Base-by-base conservation (phyloP, 768 basidiomycete genomes). In the Mycena epipterygia region DNA sequence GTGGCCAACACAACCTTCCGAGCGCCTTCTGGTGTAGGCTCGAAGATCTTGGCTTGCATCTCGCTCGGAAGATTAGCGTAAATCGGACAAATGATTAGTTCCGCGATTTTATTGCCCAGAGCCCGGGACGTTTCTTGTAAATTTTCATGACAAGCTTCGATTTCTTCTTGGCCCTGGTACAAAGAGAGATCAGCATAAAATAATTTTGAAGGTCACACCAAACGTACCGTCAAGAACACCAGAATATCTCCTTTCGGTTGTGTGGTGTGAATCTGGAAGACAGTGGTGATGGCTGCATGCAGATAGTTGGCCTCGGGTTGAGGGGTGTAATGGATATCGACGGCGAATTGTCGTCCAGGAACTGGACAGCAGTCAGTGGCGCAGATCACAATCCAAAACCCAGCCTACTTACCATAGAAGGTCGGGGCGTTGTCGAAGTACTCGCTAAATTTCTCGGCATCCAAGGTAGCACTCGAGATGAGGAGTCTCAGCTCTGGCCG, bases 21-120 rank as follows among this genome's bases (percentile, higher is more conserved):
- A 30, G 98, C 95, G 23, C 96, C 96, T 62, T 95, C 93, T 1
- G 97, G 98, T 6, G 98, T 99, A 0, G 98, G 97, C 80, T 99
- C 98, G 81, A 99, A 99, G 65, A 99, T 99, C 83, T 98, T 98
- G 41, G 96, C 94, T 79, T 99, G 98, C 97, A 99, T 97, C 70
- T 99, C 98, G 74, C 95, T 97, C 1, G 98, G 98, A n/a, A 99
- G 83, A 79, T 98, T 99, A 71, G 98, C 98, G 76, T 99, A 99
- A 70, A 99, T 99, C 4, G 98, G 98, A 76, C 97, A 98, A 68
- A 99, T 89, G 66, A 99, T 91, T 51, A 99, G 87, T 76, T 99
- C 98, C 8, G 90, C 88, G 52, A 99, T 93, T 83, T 99, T 98
- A 84, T 99, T 98, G 23, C 97, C 97, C 0, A 99, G 85, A 1